Percentiles rank a stretch among this genome's conserved stretches.
phyloP scores from a whole-genome alignment of 345 rosid species.

The Ricinus communis region DNA sequence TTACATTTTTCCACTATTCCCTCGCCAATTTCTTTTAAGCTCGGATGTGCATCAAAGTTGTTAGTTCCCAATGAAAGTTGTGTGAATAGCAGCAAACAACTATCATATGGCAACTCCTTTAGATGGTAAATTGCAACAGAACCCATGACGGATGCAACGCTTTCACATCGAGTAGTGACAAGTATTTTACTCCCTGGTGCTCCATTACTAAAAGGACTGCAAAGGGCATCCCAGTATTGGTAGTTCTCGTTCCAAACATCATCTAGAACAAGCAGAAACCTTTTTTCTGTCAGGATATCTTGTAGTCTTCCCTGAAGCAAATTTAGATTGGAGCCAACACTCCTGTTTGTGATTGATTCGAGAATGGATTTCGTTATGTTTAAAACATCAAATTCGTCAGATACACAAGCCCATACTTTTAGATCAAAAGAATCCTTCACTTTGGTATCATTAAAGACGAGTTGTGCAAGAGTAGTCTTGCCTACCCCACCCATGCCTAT shows the following conservation, averaged over 20 bases:
- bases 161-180: slow-evolving; percentile 3
- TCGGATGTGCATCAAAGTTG: neutral
- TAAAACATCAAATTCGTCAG: slow-evolving; percentile 18
- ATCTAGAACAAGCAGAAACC: neutral
- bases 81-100: slow-evolving; percentile 15
- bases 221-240: neutral
- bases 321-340: neutral
- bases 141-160: neutral
- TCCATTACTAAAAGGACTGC: neutral
- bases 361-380: neutral
- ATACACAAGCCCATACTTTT: slow-evolving; percentile 35
- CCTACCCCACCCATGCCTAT: slow-evolving; percentile 35
- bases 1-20: slow-evolving; percentile 15
- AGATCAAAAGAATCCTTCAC: slow-evolving; percentile 22
- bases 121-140: neutral
- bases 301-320: neutral
- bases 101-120: slow-evolving; percentile 12
- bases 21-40: neutral
- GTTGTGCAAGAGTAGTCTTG: slow-evolving; percentile 39
- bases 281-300: neutral
- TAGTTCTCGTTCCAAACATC: slow-evolving; percentile 9
- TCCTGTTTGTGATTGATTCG: neutral
- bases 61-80: neutral
- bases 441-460: slow-evolving; percentile 22
- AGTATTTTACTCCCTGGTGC: slow-evolving; percentile 8